Base-by-base conservation (phyloP, 345 rosid species). In the Eucalyptus microcorys region DNA sequence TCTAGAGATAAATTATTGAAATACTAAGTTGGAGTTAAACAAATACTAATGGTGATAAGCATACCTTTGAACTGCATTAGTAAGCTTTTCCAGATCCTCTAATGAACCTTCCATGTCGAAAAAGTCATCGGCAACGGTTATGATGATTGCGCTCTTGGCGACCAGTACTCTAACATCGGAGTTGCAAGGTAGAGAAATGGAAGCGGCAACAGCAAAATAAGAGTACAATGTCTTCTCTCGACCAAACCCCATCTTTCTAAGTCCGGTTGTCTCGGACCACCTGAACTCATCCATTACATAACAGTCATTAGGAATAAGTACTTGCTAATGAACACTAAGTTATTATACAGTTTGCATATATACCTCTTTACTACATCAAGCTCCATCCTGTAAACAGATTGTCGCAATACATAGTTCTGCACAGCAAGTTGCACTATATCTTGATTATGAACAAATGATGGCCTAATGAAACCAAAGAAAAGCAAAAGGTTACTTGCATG, bases 101-200 rank as follows among this genome's bases (percentile, higher is more conserved):
- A 94, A 37, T 87, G 94, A 94, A 89, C 94, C 98, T 93, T 89
- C 88, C 85, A 86, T 91, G 86, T 96, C 97, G 24, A 90, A 95
- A 47, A 93, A 95, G 89, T 96, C 98, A 86, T 96, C 98, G 9
- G 97, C 94, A 22, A 95, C 90, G 6, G 97, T 96, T 59, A 95
- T 87, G 14, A 96, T 47, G 27, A 91, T 90, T 2, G 89, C 97
- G 49, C 91, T 87, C 88, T 96, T 96, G 8, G 96, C 92, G 7
- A 88, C 24, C 30, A 95, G 50, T 80, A 89, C 71, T 55, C 96
- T 79, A 8, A 89, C 13, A 42, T 86, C 89, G 22, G 93, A 94
- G 86, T 91, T 90, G 42, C 86, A 88, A n/a, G 95, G 94, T 85
- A 95, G 80, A 7, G 94, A 88, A 87, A 90, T 76, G 86, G 91